A percentile compares a stretch with the other conserved stretches of the same genome.
These are phyloP conservation scores for Casuarina equisetifolia DNA, from an alignment of 306 rosid species.

Conservation along the genomic window DNA sequence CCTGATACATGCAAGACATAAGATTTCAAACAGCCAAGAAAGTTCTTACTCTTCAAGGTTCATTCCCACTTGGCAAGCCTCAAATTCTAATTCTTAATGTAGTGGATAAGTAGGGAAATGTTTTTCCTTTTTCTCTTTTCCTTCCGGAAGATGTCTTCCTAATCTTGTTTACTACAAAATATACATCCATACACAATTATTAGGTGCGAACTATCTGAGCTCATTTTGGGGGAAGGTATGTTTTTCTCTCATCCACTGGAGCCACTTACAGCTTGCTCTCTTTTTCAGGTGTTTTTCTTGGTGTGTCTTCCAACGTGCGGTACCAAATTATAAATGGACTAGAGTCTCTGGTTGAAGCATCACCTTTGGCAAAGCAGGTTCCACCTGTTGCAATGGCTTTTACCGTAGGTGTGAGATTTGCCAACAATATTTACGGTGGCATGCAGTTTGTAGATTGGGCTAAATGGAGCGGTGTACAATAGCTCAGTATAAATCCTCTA, in stretches of 20 bases:
- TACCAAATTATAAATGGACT: constrained; percentile 87
- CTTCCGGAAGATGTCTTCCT: too few relatives aligned
- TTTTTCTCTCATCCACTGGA: not conserved
- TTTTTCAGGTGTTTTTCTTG: constrained; percentile 81
- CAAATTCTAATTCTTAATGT: not conserved
- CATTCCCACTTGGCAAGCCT: not conserved
- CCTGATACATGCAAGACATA: not conserved
- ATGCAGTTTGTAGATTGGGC: constrained; percentile 99
- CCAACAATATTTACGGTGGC: constrained; percentile 88
- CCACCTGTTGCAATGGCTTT: constrained; percentile 84
- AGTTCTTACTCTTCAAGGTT: not conserved
- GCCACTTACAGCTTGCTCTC: constrained; percentile 14
- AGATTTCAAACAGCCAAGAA: not conserved
- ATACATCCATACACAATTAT: too few relatives aligned
- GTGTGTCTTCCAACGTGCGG: constrained; percentile 86
- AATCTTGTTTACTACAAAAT: too few relatives aligned
- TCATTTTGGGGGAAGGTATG: not conserved
- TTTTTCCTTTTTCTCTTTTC: too few relatives aligned
- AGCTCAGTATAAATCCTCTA: constrained; percentile 3
- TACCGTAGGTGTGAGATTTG: constrained; percentile 80
- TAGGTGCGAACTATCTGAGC: too few relatives aligned
- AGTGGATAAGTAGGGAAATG: not conserved
- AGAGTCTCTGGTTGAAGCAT: constrained; percentile 74
- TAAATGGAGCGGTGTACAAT: constrained; percentile 83
- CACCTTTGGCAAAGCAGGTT: constrained; percentile 68